phyloP scores from a whole-genome alignment of 108 stramenopile species.

The Discostella stelligeroides region DNA sequence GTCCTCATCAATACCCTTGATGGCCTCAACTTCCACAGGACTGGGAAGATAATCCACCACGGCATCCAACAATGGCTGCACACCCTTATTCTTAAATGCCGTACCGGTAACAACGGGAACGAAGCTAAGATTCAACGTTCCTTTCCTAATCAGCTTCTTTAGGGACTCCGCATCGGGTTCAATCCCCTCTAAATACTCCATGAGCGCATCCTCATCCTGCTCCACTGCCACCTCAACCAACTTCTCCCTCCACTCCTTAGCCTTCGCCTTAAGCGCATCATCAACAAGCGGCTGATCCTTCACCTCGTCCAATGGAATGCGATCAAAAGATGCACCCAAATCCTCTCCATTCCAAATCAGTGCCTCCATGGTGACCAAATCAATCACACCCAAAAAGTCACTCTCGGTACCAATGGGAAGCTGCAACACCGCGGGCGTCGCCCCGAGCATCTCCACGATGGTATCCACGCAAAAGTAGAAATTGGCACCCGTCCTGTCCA shows the following conservation, averaged over 20 bases:
- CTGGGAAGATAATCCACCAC: constrained; percentile 97
- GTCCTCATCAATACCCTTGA: constrained; percentile 84
- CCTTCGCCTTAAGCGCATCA: constrained; percentile 85
- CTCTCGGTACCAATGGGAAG: constrained; percentile 92
- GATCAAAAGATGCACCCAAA: constrained; percentile 93
- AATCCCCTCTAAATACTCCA: constrained; percentile 86
- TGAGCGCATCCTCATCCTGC: constrained; percentile 91
- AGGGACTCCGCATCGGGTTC: constrained; percentile 82
- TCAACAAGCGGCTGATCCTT: constrained; percentile 89
- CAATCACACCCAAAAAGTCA: constrained; percentile 96
- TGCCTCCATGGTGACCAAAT: constrained; percentile 96
- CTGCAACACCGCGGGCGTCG: constrained; percentile 94
- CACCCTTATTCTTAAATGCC: constrained; percentile 98
- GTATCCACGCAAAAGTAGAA: constrained; percentile 96
- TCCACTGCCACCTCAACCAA: constrained; percentile 89
- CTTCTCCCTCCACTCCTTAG: constrained; percentile 82
- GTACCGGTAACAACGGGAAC: constrained; percentile 97
- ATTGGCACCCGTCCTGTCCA: constrained; percentile 99
- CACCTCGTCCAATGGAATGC: constrained; percentile 85
- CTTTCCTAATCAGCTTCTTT: constrained; percentile 90
- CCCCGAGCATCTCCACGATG: constrained; percentile 90
- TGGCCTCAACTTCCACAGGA: constrained; percentile 94
- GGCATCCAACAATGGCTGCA: constrained; percentile 97
- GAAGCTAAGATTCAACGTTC: constrained; percentile 82
- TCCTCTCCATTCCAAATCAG: constrained; percentile 97